Evolutionary conservation across 2,329 filamentous ascomycete genomes (phyloP).

Genomic region (Pyricularia pennisetigena): DNA sequence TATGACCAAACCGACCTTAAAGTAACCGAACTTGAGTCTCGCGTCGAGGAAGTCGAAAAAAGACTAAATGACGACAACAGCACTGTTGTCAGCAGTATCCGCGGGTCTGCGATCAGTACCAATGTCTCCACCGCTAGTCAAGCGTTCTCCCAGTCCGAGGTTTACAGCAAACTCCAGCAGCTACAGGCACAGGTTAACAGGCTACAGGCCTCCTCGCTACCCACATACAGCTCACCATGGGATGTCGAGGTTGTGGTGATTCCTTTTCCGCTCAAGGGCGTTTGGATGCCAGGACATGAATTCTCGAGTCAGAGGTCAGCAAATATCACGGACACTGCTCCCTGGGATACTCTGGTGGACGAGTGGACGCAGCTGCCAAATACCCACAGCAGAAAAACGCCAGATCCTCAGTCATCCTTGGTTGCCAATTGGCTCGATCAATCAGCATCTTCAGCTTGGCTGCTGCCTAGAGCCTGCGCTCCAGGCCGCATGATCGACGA

Average conservation of each 20-base stretch:
- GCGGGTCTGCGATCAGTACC: conserved; percentile 34
- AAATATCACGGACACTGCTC: conserved; percentile 8
- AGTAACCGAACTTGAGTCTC: conserved; percentile 58
- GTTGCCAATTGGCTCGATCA: conserved; percentile 36
- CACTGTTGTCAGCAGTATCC: conserved; percentile 24
- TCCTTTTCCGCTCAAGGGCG: conserved; percentile 52
- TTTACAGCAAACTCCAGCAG: conserved; percentile 38
- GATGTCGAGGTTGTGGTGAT: conserved; percentile 67
- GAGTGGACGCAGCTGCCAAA: conserved; percentile 47
- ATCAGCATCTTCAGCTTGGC: conserved; percentile 45
- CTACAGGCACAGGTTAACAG: conserved; percentile 41
- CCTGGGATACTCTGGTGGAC: conserved; percentile 22
- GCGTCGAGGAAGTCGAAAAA: conserved; percentile 50
- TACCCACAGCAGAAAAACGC: conserved; percentile 30
- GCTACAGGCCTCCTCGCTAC: conserved; percentile 47
- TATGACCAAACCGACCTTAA: conserved; percentile 58
- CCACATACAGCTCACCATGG: conserved; percentile 57
- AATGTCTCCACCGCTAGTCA: conserved; percentile 36
- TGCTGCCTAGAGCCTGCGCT: conserved; percentile 59
- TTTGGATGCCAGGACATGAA: conserved; percentile 42
- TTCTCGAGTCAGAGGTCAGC: conserved; percentile 26
- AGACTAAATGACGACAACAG: conserved; percentile 34
- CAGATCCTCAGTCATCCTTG: conserved; percentile 37
- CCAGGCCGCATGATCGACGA: conserved; percentile 53
- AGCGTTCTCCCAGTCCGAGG: conserved; percentile 29